Percentiles rank a stretch among this genome's conserved stretches.
These are phyloP conservation scores for Babesia bovis DNA, from an alignment of 169 alveolate genomes.

Conservation along the genomic window DNA sequence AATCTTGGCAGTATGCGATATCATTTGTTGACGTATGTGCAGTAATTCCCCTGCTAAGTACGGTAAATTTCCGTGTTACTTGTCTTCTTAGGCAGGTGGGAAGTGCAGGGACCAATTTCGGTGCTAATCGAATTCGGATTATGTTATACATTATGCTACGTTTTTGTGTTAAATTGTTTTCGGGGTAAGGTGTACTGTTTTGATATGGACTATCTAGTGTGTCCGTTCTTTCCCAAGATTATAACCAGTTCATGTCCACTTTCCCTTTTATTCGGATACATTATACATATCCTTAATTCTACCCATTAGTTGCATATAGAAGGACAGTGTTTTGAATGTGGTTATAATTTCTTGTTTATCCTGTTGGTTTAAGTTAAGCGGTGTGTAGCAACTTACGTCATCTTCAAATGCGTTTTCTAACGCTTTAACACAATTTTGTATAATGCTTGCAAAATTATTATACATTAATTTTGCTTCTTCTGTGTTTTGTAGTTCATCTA, in stretches of 20 bases:
- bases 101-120: not conserved
- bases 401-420: slow-evolving; percentile 13
- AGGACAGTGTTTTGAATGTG: slow-evolving; percentile 40
- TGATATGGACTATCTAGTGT: too few species aligned
- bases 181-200: not conserved
- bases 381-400: slow-evolving; percentile 15
- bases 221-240: too few species aligned
- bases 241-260: not conserved
- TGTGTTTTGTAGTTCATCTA: slow-evolving; percentile 17
- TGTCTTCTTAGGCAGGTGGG: not conserved
- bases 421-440: not conserved
- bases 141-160: slow-evolving; percentile 15
- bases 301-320: slow-evolving; percentile 44
- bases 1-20: not conserved
- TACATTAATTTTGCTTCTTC: slow-evolving; percentile 9
- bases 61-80: not conserved
- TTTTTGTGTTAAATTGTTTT: not conserved
- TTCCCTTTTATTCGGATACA: not conserved
- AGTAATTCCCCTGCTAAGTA: not conserved
- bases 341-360: slow-evolving; percentile 16
- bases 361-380: not conserved
- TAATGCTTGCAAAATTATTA: slow-evolving; percentile 8
- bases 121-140: not conserved
- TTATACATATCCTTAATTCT: slow-evolving; percentile 1
- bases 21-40: not conserved